Evolutionary conservation across 345 rosid species (phyloP), one percentile per base, ranked within the genome.

Genomic region (Sapria himalayana): DNA sequence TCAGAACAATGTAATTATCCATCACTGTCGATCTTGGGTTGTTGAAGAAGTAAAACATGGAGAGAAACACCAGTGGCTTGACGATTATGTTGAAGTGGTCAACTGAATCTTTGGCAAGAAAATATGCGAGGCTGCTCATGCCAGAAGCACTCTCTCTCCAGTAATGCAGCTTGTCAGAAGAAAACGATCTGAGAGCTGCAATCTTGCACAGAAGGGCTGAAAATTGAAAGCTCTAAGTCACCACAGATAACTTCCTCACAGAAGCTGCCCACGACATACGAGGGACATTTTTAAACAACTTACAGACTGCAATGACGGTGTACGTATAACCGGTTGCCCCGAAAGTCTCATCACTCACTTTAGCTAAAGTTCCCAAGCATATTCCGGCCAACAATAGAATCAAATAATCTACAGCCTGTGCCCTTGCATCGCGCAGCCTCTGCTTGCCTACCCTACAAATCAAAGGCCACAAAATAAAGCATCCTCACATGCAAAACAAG

Each of bases 11-110:
- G 41, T 91, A 91, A 37, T 91, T 84, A 56, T 80, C 99, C 0
- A 40, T 23, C 2, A 84, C 69, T 19, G 76, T 55, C 43, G 99
- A 84, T 62, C 93, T 62, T 6, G 93, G 99, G 50, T 75, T 84
- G 74, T 84, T 91, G 85, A 80, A 91, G 76, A 73, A 91, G 72
- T 84, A 91, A 64, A 84, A 80, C 99, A 91, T 91, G 9, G 99
- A 84, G 39, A 84, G 71, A 54, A 74, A 80, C 51, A 84, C 92
- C 7, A 84, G 61, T 7, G 99, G 99, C 61, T 71, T 91, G 61
- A 91, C 61, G 25, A 80, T 22, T 39, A 81, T 80, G 50, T 77
- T 91, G 76, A 91, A 80, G 50, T 73, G 89, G 59, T 91, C 99
- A 9, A 77, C 56, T 10, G 99, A 77, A 60, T 91, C 95, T 63